These are phyloP conservation scores for Morella rubra DNA, from an alignment of 306 rosid species.

Conservation along the genomic window DNA sequence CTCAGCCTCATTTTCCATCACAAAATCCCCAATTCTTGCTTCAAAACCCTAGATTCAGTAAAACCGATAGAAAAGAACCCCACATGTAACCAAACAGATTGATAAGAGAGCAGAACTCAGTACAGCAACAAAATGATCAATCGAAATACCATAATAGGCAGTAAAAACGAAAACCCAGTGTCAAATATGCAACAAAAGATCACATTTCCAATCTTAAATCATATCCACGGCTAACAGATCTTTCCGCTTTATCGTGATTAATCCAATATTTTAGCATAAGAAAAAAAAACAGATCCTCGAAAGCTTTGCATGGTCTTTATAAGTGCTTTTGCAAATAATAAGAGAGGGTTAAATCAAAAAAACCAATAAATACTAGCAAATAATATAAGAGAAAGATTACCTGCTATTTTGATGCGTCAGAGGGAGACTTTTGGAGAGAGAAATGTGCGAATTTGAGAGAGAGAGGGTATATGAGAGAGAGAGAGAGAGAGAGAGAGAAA, in stretches of 20 bases:
- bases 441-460: constrained; percentile 8
- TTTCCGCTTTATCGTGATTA: neutral
- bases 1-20: constrained; percentile 61
- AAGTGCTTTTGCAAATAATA: constrained; percentile 44
- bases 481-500: constrained; percentile 17
- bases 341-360: neutral
- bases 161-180: constrained; percentile 12
- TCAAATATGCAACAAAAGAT: constrained; percentile 3
- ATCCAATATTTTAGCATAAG: neutral
- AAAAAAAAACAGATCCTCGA: constrained; percentile 31
- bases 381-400: constrained; percentile 40
- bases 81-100: neutral
- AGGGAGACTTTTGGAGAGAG: constrained; percentile 14
- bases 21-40: constrained; percentile 29
- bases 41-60: constrained; percentile 55
- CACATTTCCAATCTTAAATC: constrained; percentile 9
- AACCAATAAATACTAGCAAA: neutral
- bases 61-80: constrained; percentile 18
- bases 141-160: constrained; percentile 10
- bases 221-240: neutral
- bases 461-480: constrained; percentile 19
- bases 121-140: constrained; percentile 1
- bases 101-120: neutral
- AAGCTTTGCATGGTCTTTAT: constrained; percentile 9
- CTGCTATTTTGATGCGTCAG: constrained; percentile 29